Evolutionary conservation across 208 protist species (phyloP).

Genomic region (Strigomonas galati): DNA sequence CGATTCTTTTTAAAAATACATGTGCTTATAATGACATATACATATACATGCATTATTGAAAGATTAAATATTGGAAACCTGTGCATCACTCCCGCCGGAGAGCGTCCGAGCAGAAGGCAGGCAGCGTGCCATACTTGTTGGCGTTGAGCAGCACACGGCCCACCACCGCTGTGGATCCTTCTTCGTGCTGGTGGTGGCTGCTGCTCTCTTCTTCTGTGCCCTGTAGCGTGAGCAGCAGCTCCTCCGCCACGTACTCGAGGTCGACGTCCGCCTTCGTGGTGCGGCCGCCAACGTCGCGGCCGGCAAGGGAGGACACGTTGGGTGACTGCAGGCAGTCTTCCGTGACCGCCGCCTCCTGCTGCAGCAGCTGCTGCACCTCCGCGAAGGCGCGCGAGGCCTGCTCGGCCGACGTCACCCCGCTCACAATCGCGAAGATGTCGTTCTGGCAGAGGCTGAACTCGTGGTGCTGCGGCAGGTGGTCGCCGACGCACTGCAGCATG

Average conservation of each 20-base stretch:
- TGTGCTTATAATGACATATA: neutral
- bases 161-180: constrained; percentile 34
- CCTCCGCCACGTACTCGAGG: constrained; percentile 79
- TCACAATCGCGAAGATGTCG: constrained; percentile 59
- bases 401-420: constrained; percentile 29
- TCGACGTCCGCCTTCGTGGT: constrained; percentile 25
- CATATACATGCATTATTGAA: neutral
- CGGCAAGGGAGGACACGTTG: too few relatives aligned
- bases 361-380: neutral
- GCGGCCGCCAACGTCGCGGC: neutral
- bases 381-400: neutral
- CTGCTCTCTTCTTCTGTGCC: constrained; percentile 8
- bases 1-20: neutral
- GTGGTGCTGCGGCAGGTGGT: constrained; percentile 38
- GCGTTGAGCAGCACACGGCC: constrained; percentile 12
- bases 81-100: neutral
- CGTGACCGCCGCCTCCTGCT: neutral
- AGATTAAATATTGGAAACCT: neutral
- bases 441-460: constrained; percentile 41
- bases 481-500: constrained; percentile 62
- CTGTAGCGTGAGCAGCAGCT: constrained; percentile 55
- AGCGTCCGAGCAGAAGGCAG: neutral
- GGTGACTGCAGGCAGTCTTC: too few relatives aligned
- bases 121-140: neutral
- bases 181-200: too few relatives aligned